Conservation (phyloP, 1,284 basidiomycete genomes). For the Prillingera fragicola region DNA sequence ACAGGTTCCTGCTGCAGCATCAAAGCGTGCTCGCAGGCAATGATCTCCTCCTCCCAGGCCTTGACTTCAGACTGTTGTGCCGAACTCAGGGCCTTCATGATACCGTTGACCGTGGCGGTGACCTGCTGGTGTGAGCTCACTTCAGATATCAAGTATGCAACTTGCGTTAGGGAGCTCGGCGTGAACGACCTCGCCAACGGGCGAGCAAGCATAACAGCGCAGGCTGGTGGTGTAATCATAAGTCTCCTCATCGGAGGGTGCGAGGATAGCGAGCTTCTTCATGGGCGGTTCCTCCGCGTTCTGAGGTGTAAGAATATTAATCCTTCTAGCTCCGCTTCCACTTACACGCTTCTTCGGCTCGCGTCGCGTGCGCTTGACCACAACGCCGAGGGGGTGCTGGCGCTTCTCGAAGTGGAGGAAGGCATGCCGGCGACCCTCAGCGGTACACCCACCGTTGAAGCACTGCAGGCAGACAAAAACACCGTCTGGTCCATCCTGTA, state of each 20-base stretch:
- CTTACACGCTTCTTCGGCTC: constrained; percentile 62
- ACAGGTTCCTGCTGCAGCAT: constrained; percentile 62
- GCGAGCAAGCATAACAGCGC: constrained; percentile 68
- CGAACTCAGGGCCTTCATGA: constrained; percentile 79
- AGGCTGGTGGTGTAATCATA: constrained; percentile 66
- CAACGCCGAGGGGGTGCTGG: constrained; percentile 71
- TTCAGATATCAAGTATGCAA: neutral
- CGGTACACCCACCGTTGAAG: constrained; percentile 85
- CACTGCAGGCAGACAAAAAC: constrained; percentile 86
- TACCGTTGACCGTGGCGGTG: constrained; percentile 58
- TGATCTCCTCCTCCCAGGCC: constrained; percentile 95
- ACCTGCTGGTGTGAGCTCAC: constrained; percentile 46
- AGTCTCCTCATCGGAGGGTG: constrained; percentile 80
- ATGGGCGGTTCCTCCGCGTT: constrained; percentile 73
- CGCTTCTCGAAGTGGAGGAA: constrained; percentile 64
- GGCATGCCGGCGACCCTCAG: constrained; percentile 60
- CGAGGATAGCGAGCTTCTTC: constrained; percentile 81
- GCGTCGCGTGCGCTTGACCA: constrained; percentile 71
- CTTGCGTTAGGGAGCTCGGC: constrained; percentile 50
- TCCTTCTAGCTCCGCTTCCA: constrained; percentile 17
- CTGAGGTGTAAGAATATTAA: constrained; percentile 23
- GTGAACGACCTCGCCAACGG: constrained; percentile 53
- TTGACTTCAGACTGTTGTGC: constrained; percentile 90
- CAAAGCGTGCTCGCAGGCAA: constrained; percentile 79
- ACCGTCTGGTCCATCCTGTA: constrained; percentile 65